phyloP scores from a whole-genome alignment of 2,329 filamentous ascomycete species.

The Beauveria sp. region DNA sequence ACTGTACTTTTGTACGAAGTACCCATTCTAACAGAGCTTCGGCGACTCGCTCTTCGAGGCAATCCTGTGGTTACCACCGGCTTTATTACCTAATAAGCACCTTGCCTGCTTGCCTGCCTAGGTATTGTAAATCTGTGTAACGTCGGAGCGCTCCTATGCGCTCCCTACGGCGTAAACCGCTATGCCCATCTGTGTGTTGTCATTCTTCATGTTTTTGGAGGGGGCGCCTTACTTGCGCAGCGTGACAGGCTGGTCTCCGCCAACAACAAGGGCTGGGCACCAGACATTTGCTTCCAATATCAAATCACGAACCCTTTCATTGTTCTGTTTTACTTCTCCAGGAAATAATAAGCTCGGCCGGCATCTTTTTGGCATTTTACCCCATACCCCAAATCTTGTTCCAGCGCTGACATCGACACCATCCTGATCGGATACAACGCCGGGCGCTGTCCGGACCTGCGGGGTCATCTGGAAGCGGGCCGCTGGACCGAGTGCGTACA shows the following conservation, averaged over 20 bases:
- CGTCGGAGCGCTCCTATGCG: too few relatives aligned
- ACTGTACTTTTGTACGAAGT: not conserved
- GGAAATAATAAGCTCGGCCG: too few relatives aligned
- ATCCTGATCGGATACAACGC: not conserved
- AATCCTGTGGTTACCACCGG: not conserved
- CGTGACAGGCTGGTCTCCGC: not conserved
- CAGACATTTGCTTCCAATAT: too few relatives aligned
- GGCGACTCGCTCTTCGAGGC: not conserved
- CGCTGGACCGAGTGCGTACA: not conserved
- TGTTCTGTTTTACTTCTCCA: too few relatives aligned
- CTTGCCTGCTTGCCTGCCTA: too few relatives aligned
- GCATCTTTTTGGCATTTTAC: not conserved
- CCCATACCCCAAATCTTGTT: not conserved
- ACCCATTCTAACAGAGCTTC: not conserved
- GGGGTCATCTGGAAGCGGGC: not conserved
- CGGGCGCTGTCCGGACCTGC: not conserved
- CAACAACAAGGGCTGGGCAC: too few relatives aligned
- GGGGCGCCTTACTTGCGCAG: constrained; percentile 3
- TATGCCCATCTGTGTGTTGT: not conserved
- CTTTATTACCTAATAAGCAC: not conserved
- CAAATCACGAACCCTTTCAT: too few relatives aligned
- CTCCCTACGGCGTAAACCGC: too few relatives aligned
- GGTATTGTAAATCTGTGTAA: too few relatives aligned
- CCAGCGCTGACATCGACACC: too few relatives aligned
- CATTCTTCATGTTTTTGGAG: constrained; percentile 10